Evolutionary conservation across 2,329 filamentous ascomycete genomes (phyloP).

Genomic region (Pseudogymnoascus sp.): DNA sequence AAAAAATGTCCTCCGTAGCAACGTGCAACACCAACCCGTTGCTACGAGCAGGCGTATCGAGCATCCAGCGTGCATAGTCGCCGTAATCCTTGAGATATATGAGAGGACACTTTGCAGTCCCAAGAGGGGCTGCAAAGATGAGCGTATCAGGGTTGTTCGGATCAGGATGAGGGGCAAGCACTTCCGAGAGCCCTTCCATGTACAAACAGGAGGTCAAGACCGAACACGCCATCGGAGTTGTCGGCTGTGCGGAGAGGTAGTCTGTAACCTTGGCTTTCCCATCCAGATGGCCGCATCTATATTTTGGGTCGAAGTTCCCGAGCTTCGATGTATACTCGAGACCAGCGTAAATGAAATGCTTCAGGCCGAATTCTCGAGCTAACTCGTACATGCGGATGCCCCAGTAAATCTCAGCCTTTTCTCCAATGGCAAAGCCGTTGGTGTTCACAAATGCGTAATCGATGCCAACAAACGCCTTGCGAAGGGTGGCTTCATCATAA

Average conservation of each 20-base stretch:
- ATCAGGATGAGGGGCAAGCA: slow-evolving; percentile 18
- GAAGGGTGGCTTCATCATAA: slow-evolving; percentile 32
- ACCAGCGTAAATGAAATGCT: slow-evolving; percentile 33
- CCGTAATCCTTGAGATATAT: slow-evolving; percentile 27
- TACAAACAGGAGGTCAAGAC: slow-evolving; percentile 31
- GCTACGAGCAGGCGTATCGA: slow-evolving; percentile 23
- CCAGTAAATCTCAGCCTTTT: slow-evolving; percentile 34
- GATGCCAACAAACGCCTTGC: slow-evolving; percentile 31
- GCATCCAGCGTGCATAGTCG: slow-evolving; percentile 25
- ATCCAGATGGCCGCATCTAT: slow-evolving; percentile 37
- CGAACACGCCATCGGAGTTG: slow-evolving; percentile 20
- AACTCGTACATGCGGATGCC: slow-evolving; percentile 32
- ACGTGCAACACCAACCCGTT: slow-evolving; percentile 25
- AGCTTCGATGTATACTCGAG: slow-evolving; percentile 36
- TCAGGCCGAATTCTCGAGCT: slow-evolving; percentile 22
- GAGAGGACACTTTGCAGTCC: slow-evolving; percentile 18
- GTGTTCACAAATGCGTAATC: slow-evolving; percentile 37
- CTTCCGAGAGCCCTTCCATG: slow-evolving; percentile 27
- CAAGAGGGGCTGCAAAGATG: slow-evolving; percentile 20
- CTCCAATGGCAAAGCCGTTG: slow-evolving; percentile 35
- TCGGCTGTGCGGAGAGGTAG: slow-evolving; percentile 16
- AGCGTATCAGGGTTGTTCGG: slow-evolving; percentile 15
- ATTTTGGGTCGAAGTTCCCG: slow-evolving; percentile 32
- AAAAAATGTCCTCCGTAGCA: slow-evolving; percentile 23
- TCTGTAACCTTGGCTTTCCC: slow-evolving; percentile 33